Evolutionary conservation across 2,329 filamentous ascomycete genomes (phyloP).

Genomic region (Emergomyces africanus): DNA sequence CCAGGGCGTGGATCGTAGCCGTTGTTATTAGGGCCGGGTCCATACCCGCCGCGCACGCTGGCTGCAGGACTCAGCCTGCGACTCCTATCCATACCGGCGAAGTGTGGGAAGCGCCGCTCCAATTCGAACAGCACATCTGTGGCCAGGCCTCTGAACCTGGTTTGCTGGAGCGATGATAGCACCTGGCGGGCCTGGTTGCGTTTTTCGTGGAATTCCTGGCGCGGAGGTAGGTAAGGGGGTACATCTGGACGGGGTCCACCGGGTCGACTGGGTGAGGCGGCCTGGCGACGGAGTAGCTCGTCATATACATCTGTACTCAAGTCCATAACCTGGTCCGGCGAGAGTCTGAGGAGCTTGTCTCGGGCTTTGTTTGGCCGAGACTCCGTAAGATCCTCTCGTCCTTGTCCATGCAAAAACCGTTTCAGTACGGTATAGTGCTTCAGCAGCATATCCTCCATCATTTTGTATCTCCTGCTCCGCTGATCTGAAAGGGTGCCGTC

Average conservation of each 20-base stretch:
- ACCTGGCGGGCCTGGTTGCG: constrained; percentile 96
- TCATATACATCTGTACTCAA: constrained; percentile 96
- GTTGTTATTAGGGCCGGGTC: constrained; percentile 44
- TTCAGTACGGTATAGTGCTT: constrained; percentile 76
- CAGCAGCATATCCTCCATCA: constrained; percentile 56
- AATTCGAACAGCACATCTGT: constrained; percentile 95
- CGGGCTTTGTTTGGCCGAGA: constrained; percentile 75
- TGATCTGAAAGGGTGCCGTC: constrained; percentile 58
- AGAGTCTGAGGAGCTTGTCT: constrained; percentile 85
- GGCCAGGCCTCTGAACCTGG: constrained; percentile 79
- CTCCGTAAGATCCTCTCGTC: constrained; percentile 61
- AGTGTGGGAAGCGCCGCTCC: constrained; percentile 76
- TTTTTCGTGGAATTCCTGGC: constrained; percentile 85
- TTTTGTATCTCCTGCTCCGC: constrained; percentile 46
- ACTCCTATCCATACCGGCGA: constrained; percentile 56
- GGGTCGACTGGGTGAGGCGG: constrained; percentile 36
- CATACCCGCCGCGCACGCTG: constrained; percentile 42
- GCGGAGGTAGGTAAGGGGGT: constrained; percentile 67
- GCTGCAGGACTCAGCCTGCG: constrained; percentile 55
- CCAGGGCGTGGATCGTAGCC: constrained; percentile 17
- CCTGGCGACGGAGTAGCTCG: constrained; percentile 77
- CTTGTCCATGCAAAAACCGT: constrained; percentile 56
- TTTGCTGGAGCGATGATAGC: constrained; percentile 73
- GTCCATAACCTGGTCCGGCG: constrained; percentile 88
- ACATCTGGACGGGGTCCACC: constrained; percentile 34